Conservation (phyloP, 208 protist species). For the Wallacemonas collosoma region DNA sequence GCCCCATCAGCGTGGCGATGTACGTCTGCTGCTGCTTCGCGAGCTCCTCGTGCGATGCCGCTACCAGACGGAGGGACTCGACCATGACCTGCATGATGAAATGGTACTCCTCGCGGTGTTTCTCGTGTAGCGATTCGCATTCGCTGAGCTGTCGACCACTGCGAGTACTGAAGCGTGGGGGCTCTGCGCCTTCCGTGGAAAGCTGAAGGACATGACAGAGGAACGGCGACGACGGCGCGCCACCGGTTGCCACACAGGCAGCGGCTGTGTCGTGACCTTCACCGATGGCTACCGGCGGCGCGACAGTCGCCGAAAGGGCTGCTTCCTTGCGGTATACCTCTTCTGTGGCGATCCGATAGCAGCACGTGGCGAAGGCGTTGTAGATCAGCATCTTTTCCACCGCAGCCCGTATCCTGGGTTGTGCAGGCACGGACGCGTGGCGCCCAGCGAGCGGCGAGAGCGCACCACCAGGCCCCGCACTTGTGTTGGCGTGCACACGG, state of each 20-base stretch:
- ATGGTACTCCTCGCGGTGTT: slow-evolving; percentile 69
- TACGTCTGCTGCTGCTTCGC: slow-evolving; percentile 2
- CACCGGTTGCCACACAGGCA: too few relatives aligned
- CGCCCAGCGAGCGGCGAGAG: background rate
- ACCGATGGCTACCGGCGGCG: too few relatives aligned
- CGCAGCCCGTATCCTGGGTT: background rate
- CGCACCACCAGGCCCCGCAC: background rate
- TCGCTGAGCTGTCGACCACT: slow-evolving; percentile 54
- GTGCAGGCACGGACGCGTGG: background rate
- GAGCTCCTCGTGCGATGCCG: slow-evolving; percentile 38
- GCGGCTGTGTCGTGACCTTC: too few relatives aligned
- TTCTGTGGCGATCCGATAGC: slow-evolving; percentile 5
- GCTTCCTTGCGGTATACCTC: background rate
- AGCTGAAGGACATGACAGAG: slow-evolving; percentile 31
- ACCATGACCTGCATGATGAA: slow-evolving; percentile 55
- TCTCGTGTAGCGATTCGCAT: slow-evolving; percentile 69
- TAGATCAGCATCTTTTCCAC: slow-evolving; percentile 34
- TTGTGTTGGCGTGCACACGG: background rate
- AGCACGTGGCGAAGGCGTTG: slow-evolving; percentile 24
- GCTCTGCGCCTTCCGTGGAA: slow-evolving; percentile 40
- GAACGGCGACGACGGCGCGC: background rate
- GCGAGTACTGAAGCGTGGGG: slow-evolving; percentile 31
- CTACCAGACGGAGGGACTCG: slow-evolving; percentile 45
- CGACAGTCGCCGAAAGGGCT: background rate
- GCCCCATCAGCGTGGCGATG: background rate